Base-by-base conservation (phyloP, 202 grass and related monocot genomes). In the Setaria italica region DNA sequence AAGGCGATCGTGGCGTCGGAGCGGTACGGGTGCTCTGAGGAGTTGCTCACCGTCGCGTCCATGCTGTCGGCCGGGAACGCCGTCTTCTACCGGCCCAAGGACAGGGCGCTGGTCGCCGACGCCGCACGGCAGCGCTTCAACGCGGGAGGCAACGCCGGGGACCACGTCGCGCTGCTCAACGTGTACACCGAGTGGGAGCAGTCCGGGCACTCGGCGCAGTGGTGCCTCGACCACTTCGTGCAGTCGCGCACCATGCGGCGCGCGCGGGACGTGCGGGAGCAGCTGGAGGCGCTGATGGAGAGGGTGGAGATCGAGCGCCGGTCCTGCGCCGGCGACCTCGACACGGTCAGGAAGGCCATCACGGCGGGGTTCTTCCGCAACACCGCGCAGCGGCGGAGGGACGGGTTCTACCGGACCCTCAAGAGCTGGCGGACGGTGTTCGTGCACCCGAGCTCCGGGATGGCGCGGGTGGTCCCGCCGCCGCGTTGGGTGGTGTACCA, bases 401-500 rank as follows among this genome's bases (percentile, higher is more conserved):
- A 85, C 68, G 81, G 86, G 41, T 78, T 83, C 32, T 91, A 91
- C 72, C 55, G 71, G n/a, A 20, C 89, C 34, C 56, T 78, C 50
- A 89, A 85, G 80, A 77, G 56, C 67, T 12, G 80, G 32, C 87
- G 90, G 91, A 85, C 68, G 55, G 91, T 98, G 79, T 85, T 81
- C 82, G 77, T 95, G 55, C 92, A 97, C 81, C 93, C 95, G 7
- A 93, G 81, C 62, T 95, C 85, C 80, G 92, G 86, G 77, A 34
- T 93, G 89, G 89, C 81, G 84, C 84, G 90, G 75, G 63, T 55
- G 67, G 59, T 16, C 8, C 78, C 84, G 11, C 65, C 79, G 33
- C 53, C 88, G 2, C 66, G 81, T 10, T 98, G 93, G 90, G 85
- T 93, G 49, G 51, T 98, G 82, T 98, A 92, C 85, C 92, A 98